Conservation (phyloP, 495 filamentous ascomycete genomes). For the Cercophora samala region DNA sequence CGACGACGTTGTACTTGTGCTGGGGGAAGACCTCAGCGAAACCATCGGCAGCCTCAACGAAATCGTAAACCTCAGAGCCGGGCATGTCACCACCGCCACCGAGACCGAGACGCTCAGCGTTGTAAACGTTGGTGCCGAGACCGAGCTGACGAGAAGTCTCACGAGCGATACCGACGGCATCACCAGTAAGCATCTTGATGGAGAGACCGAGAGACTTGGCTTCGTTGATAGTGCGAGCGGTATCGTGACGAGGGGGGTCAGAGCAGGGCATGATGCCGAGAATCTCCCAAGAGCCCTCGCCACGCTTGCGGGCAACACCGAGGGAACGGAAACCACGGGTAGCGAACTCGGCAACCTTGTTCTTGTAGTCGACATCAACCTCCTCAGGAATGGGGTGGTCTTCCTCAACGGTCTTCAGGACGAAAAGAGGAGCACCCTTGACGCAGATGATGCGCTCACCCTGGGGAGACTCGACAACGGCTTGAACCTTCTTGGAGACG, state of each 20-base stretch:
- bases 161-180: slow-evolving; percentile 87
- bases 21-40: slow-evolving; percentile 96
- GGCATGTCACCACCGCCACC: slow-evolving; percentile 87
- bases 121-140: slow-evolving; percentile 91
- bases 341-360: slow-evolving; percentile 86
- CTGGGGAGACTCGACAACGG: slow-evolving; percentile 74
- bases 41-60: slow-evolving; percentile 92
- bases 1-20: slow-evolving; percentile 97
- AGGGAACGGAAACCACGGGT: slow-evolving; percentile 88
- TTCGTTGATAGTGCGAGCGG: slow-evolving; percentile 84
- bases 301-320: slow-evolving; percentile 84
- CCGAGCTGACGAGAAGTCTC: slow-evolving; percentile 87
- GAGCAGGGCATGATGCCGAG: slow-evolving; percentile 92
- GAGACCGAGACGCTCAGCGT: slow-evolving; percentile 79
- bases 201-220: slow-evolving; percentile 81
- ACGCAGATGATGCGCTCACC: slow-evolving; percentile 82
- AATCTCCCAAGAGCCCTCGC: slow-evolving; percentile 75
- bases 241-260: slow-evolving; percentile 88
- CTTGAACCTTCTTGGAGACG: slow-evolving; percentile 88
- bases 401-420: slow-evolving; percentile 78
- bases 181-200: slow-evolving; percentile 97
- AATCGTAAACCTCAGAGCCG: slow-evolving; percentile 88
- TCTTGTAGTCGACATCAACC: slow-evolving; percentile 76
- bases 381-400: slow-evolving; percentile 71
- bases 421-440: slow-evolving; percentile 85